A percentile compares a stretch with the other conserved stretches of the same genome.
Conservation (phyloP, 768 basidiomycete species). For the Multifurca ochricompacta region DNA sequence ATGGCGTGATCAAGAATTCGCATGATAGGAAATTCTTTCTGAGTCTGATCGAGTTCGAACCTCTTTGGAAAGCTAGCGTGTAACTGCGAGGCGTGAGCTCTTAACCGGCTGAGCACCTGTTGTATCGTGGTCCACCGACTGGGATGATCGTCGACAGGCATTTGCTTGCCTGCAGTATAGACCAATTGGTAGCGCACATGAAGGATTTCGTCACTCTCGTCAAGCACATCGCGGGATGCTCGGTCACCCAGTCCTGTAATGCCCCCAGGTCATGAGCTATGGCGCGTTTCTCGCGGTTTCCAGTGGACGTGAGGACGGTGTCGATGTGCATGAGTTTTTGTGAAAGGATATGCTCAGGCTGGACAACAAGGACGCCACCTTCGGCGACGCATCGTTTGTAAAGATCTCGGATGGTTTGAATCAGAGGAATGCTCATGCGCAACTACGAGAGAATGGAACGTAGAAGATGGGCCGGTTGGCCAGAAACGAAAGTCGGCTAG, state of each 20-base stretch:
- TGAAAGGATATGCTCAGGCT: constrained; percentile 50
- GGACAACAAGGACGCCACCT: constrained; percentile 38
- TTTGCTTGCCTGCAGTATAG: constrained; percentile 36
- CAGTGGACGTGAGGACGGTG: constrained; percentile 8
- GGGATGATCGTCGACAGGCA: constrained; percentile 33
- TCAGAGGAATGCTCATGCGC: constrained; percentile 17
- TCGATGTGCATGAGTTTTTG: constrained; percentile 43
- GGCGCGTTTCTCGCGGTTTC: neutral
- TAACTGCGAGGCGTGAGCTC: constrained; percentile 10
- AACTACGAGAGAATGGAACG: constrained; percentile 42
- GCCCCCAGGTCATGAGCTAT: neutral
- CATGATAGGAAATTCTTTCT: constrained; percentile 1
- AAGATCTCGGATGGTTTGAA: constrained; percentile 25
- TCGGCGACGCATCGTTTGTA: constrained; percentile 32
- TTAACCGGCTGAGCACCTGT: constrained; percentile 30
- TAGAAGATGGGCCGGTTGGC: constrained; percentile 39
- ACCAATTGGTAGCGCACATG: constrained; percentile 41
- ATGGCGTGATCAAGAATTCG: neutral
- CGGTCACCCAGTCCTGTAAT: neutral
- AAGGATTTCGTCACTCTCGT: constrained; percentile 30
- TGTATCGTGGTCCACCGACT: constrained; percentile 38
- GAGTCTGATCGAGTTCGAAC: neutral
- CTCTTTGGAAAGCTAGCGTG: neutral
- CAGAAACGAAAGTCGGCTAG: constrained; percentile 37
- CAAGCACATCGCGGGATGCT: constrained; percentile 8